These are phyloP conservation scores for Chloris gayana DNA, from an alignment of 176 grass and related monocot species.

Conservation along the genomic window DNA sequence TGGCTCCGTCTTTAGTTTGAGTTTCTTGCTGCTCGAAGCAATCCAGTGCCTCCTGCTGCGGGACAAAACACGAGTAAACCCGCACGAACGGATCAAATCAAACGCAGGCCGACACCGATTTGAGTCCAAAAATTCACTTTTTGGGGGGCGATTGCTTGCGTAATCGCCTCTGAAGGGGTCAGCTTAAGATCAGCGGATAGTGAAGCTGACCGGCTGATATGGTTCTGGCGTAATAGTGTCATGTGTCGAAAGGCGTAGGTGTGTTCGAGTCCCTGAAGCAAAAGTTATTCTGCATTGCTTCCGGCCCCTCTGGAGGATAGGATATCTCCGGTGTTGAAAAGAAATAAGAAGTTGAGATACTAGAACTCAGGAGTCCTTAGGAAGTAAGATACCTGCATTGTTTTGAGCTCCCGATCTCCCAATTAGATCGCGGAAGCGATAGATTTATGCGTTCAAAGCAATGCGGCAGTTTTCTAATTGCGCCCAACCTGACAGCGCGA, in stretches of 20 bases:
- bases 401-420: constrained; percentile 34
- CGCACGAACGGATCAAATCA: constrained; percentile 55
- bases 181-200: not conserved
- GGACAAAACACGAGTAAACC: constrained; percentile 41
- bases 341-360: not conserved
- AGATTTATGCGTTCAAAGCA: constrained; percentile 50
- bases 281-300: not conserved
- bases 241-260: not conserved
- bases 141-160: constrained; percentile 7
- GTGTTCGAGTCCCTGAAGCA: constrained; percentile 3
- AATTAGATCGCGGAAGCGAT: not conserved
- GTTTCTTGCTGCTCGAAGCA: constrained; percentile 1
- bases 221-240: not conserved
- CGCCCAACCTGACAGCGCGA: not conserved
- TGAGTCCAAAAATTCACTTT: constrained; percentile 30
- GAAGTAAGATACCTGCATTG: constrained; percentile 30
- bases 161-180: constrained; percentile 23
- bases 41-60: constrained; percentile 1
- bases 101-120: not conserved
- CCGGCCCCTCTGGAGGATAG: not conserved
- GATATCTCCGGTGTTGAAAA: too few relatives aligned
- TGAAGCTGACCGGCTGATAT: not conserved
- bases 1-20: not conserved
- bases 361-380: not conserved
- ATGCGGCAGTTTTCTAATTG: constrained; percentile 18